Evolutionary conservation across 2,329 filamentous ascomycete species (phyloP).

Genomic region (Aspergillus sp.): DNA sequence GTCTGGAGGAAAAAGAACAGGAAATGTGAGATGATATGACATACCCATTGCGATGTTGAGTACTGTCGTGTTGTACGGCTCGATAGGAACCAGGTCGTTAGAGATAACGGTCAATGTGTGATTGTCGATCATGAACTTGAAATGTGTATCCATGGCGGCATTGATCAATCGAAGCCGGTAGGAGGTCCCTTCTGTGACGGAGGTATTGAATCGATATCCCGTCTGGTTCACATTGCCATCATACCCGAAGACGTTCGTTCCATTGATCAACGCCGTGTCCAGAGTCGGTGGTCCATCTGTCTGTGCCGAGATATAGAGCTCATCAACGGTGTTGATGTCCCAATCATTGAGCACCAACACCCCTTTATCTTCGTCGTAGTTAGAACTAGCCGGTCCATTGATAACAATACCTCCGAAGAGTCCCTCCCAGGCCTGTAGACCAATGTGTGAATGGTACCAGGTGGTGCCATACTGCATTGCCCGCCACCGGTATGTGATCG

Average conservation of each 20-base stretch:
- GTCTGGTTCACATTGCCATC: constrained; percentile 23
- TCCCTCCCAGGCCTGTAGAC: constrained; percentile 50
- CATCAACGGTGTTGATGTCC: constrained; percentile 24
- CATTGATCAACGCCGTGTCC: constrained; percentile 51
- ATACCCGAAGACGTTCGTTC: constrained; percentile 32
- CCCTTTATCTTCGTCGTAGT: constrained; percentile 40
- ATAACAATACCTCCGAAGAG: constrained; percentile 59
- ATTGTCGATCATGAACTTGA: constrained; percentile 50
- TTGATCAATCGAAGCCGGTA: constrained; percentile 32
- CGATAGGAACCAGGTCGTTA: constrained; percentile 58
- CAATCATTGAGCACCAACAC: constrained; percentile 37
- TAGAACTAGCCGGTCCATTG: constrained; percentile 39
- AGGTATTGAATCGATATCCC: constrained; percentile 47
- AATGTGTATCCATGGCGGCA: constrained; percentile 25
- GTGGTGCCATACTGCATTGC: constrained; percentile 38
- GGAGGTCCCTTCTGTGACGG: constrained; percentile 39
- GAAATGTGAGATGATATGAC: neutral
- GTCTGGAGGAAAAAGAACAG: neutral
- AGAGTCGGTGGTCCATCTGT: constrained; percentile 26
- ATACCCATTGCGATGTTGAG: constrained; percentile 47
- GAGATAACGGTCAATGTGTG: constrained; percentile 60
- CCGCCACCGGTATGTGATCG: constrained; percentile 38
- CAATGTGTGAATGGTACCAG: constrained; percentile 38
- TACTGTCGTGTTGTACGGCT: constrained; percentile 52
- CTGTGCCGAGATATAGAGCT: constrained; percentile 23